A percentile compares a stretch with the other conserved stretches of the same genome.
These are phyloP conservation scores for Leccinum pellstonianum DNA, from an alignment of 768 basidiomycete genomes.

Conservation along the genomic window DNA sequence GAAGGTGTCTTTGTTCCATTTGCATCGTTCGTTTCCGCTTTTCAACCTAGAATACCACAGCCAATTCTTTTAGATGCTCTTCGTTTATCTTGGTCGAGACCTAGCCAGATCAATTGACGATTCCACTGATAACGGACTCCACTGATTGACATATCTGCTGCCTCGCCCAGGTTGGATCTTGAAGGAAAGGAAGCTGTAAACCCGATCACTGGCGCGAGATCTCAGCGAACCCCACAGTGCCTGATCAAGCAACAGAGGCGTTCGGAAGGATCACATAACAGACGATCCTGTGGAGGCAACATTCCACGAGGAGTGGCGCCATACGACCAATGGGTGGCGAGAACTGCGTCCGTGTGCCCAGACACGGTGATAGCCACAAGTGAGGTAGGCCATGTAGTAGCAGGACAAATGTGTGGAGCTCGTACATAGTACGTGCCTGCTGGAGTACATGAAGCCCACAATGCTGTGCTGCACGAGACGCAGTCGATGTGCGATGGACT, in stretches of 20 bases:
- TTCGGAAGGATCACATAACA: constrained; percentile 12
- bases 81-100: constrained; percentile 11
- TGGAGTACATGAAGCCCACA: not conserved
- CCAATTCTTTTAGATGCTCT: constrained; percentile 3
- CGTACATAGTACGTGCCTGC: not conserved
- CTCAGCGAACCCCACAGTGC: constrained; percentile 23
- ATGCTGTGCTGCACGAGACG: constrained; percentile 4
- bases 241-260: constrained; percentile 10
- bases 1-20: constrained; percentile 5
- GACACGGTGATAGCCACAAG: not conserved
- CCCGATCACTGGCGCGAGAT: constrained; percentile 22
- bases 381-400: constrained; percentile 5
- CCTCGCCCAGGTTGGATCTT: not conserved
- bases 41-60: constrained; percentile 11
- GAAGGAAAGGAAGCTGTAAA: not conserved
- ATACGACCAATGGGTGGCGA: not conserved
- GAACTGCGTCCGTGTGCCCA: constrained; percentile 1
- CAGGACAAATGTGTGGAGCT: constrained; percentile 22
- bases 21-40: constrained; percentile 15
- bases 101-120: constrained; percentile 11
- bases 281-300: constrained; percentile 6
- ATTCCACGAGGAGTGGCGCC: constrained; percentile 23
- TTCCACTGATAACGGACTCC: constrained; percentile 7
- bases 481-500: constrained; percentile 2
- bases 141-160: not conserved